Conservation (phyloP, 768 basidiomycete species). For the Scleroderma bovista region DNA sequence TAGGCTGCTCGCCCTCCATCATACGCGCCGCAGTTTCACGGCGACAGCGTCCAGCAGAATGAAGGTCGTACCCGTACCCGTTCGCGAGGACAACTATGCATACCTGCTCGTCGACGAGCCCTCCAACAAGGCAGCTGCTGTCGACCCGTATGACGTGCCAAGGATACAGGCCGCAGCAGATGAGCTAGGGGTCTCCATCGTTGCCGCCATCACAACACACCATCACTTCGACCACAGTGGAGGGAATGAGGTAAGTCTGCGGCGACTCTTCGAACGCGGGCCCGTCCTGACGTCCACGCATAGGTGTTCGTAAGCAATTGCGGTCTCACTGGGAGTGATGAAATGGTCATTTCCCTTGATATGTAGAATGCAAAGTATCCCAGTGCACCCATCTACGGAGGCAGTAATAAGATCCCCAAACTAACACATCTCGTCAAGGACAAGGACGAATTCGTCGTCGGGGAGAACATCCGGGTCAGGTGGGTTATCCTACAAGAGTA, state of each 20-base stretch:
- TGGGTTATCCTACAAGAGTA: conserved; percentile 19
- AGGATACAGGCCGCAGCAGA: conserved; percentile 64
- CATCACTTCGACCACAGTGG: conserved; percentile 89
- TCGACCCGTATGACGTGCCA: conserved; percentile 75
- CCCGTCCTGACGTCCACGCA: background rate
- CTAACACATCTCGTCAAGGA: conserved; percentile 75
- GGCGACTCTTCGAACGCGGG: conserved; percentile 8
- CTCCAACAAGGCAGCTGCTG: conserved; percentile 63
- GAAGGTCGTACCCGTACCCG: conserved; percentile 75
- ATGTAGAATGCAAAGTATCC: conserved; percentile 42
- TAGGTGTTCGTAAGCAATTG: conserved; percentile 28
- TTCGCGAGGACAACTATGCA: conserved; percentile 79
- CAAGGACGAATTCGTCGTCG: conserved; percentile 74
- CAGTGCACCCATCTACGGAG: conserved; percentile 63
- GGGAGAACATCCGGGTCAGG: conserved; percentile 57
- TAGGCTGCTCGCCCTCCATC: background rate
- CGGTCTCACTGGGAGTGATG: background rate
- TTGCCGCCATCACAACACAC: conserved; percentile 84
- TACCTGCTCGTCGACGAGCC: conserved; percentile 73
- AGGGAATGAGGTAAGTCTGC: conserved; percentile 63
- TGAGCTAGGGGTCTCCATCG: conserved; percentile 54
- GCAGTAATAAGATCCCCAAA: conserved; percentile 62
- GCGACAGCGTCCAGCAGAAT: conserved; percentile 34
- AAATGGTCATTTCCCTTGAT: conserved; percentile 10
- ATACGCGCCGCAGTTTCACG: conserved; percentile 12